Evolutionary conservation across 2,329 filamentous ascomycete species (phyloP).

Genomic region (Aspergillus sp.): DNA sequence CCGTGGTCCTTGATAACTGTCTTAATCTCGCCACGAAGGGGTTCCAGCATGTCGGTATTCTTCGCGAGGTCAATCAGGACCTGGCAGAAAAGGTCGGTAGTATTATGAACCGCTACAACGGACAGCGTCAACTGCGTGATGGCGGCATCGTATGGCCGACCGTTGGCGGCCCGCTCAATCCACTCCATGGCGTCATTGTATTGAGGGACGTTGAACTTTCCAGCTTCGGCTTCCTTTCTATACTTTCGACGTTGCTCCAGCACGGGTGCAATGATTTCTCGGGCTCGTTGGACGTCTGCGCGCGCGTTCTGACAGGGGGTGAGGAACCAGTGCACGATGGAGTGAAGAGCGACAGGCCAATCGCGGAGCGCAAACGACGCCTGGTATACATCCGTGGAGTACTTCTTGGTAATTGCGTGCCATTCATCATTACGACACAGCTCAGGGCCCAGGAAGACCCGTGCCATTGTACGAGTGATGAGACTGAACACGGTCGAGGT

Average conservation of each 20-base stretch:
- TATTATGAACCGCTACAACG: background rate
- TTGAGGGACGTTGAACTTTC: background rate
- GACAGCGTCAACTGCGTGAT: background rate
- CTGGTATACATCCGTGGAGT: background rate
- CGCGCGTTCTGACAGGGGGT: background rate
- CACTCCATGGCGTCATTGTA: background rate
- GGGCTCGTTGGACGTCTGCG: background rate
- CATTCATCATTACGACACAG: conserved; percentile 1
- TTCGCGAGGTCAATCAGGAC: background rate
- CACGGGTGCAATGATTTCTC: background rate
- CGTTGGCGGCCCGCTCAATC: background rate
- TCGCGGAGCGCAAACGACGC: background rate
- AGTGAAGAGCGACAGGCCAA: background rate
- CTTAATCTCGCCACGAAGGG: background rate
- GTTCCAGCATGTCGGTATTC: background rate
- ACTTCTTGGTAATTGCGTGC: background rate
- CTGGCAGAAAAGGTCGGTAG: background rate
- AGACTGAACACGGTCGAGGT: background rate
- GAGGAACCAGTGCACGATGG: background rate
- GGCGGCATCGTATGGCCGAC: background rate
- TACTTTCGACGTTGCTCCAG: background rate
- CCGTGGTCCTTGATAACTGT: background rate
- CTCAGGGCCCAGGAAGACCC: conserved; percentile 2
- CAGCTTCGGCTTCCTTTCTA: background rate
- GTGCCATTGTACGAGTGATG: background rate